Base-by-base conservation (phyloP, 768 basidiomycete species). In the Pseudohyphozyma bogoriensis region DNA sequence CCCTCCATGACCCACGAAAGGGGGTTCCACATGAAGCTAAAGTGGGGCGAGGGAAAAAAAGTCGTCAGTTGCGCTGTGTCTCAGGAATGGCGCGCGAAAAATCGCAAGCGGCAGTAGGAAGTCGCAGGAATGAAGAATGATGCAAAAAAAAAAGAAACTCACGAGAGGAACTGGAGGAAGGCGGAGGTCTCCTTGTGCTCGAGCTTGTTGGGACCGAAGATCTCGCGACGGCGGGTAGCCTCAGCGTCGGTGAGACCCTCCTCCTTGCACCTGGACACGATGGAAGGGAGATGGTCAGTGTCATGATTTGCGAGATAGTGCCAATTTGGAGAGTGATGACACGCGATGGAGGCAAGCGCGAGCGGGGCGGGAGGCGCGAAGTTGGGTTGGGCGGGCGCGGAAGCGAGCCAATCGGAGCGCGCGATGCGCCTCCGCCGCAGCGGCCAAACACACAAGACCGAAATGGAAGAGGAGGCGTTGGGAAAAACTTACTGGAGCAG, bases 1-100 rank as follows among this genome's bases (percentile, higher is more conserved):
- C 85, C 90, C 76, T 97, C 93, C 93, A 97, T 97, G 76, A 97
- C 93, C 93, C 93, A 97, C 36, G 93, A 97, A 16, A 97, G 79
- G 46, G 93, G 93, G 78, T 97, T 97, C 93, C 93, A 97, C 93
- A 96, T 97, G 82, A 97, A 97, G 73, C 68, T 66, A 49, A 8
- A 40, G 3, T n/a, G n/a, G n/a, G n/a, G n/a, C 87, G 88, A 50
- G 33, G 60, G 24, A 46, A 35, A 31, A n/a, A 8, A 32, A 32
- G 31, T 49, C 36, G 40, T 49, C n/a, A n/a, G n/a, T n/a, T n/a
- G n/a, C n/a, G n/a, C n/a, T n/a, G n/a, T n/a, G 24, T 18, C 42
- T 39, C 54, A 26, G 28, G 35, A 26, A 50, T 8, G 46, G 51
- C 40, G 59, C 28, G 40, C n/a, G 10, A 61, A 32, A 57, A 32